Evolutionary conservation across 495 filamentous ascomycete species (phyloP), one percentile per base, ranked within the genome.

Genomic region (Neurospora intermedia): DNA sequence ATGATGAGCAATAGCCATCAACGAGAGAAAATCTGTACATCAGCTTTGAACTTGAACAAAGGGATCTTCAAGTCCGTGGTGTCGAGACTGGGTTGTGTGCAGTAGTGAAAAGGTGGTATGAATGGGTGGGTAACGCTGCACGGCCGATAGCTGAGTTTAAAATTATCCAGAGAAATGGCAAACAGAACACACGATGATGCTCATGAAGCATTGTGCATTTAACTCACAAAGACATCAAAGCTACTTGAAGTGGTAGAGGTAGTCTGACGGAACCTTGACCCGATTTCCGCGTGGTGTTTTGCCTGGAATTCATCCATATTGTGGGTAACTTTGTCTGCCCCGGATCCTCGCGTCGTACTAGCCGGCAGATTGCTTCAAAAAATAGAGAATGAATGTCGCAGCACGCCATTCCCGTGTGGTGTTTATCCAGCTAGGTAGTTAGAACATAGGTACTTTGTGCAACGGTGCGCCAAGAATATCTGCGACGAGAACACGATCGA

Each of bases 291-390:
- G n/a, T 54, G 35, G 31, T 43, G 40, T 15, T 48, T 59, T 71
- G 18, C n/a, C 13, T 62, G 27, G 42, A 62, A 71, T 71, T 71
- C 42, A 70, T 70, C 72, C 72, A 73, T 18, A 73, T 73, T 73
- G 72, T 62, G 45, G n/a, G 41, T 27, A 38, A 39, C 16, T 31
- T 62, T 39, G 40, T 18, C 43, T 35, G 40, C 69, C 43, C 69
- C 16, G 20, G 46, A 45, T 46, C 27, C 16, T 70, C 18, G n/a
- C 62, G 18, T 70, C 31, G 66, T 18, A 41, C 69, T 46, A 42
- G 70, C 72, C 72, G 72, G 43, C 66, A 70, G n/a, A 59, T 59
- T 54, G 23, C 46, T 13, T 13, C 6, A 31, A 3, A 27, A 35
- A 35, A 66, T 15, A 66, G 13, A 59, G 13, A 2, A 59, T 23